Evolutionary conservation across 306 rosid genomes (phyloP), one percentile per base, ranked within the genome.

Genomic region (Ammopiptanthus mongolicus): DNA sequence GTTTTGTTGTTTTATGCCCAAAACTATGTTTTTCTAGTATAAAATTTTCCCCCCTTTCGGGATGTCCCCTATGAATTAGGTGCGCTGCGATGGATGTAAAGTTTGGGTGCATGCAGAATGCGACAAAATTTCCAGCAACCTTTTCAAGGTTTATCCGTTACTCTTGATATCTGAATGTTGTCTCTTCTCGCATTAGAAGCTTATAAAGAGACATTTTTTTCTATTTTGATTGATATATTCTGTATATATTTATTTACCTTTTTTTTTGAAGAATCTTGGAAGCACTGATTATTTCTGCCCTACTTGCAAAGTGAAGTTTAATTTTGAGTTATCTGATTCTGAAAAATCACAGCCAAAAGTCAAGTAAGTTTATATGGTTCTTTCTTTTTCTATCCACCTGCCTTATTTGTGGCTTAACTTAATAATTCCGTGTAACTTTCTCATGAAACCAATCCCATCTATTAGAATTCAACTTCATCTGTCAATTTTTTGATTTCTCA

Each of bases 91-190:
- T 74, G 98, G 99, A 76, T 96, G 99, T 83, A 92, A 89, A 81
- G 98, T 92, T 52, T 96, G 98, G 99, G 99, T 96, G 82, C 99
- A 96, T 12, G 96, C 98, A 1, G 99, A 88, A 80, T 96, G 99
- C 6, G 99, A 90, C 91, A 88, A 88, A 84, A 90, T 92, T 86
- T 85, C 96, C 76, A 87, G 89, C 80, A 88, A 88, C 74, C 90
- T 66, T 65, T 90, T 90, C 72, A 92, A 92, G 99, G 99, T 96
- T 61, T 82, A 58, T 80, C 77, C 62, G 5, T 51, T 56, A 39
- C 61, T 36, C 19, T 60, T 36, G 22, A 77, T 83, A 44, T 76
- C 28, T 47, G 56, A 69, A 36, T 51, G 5, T 41, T 76, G 50
- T 55, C 70, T 14, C 14, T 57, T 71, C 79, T 74, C 44, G 65